phyloP scores from a whole-genome alignment of 202 grass and related monocot species.

The Carex arenaria region DNA sequence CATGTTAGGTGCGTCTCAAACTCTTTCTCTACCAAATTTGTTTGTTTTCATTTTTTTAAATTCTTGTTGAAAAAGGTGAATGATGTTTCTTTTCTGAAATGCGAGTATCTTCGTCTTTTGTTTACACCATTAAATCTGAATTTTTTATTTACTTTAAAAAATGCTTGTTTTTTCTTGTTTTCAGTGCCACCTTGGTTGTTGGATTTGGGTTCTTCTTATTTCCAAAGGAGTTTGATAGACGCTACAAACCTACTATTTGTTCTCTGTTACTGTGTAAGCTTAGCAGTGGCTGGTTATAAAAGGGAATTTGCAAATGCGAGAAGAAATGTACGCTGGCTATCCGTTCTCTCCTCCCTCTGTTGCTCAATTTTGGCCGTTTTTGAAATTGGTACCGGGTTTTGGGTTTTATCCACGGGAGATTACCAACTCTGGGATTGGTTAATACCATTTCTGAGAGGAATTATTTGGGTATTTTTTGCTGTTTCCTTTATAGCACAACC shows the following conservation, averaged over 20 bases:
- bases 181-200: constrained; percentile 5
- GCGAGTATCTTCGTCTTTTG: not conserved
- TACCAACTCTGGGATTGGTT: not conserved
- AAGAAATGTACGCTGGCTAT: constrained; percentile 14
- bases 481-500: constrained; percentile 42
- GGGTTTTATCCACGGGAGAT: constrained; percentile 2
- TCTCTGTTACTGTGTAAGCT: constrained; percentile 30
- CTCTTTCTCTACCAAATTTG: not conserved
- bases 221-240: constrained; percentile 38
- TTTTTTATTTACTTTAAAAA: not conserved
- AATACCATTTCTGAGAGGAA: constrained; percentile 28
- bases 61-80: not conserved
- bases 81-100: not conserved
- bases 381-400: constrained; percentile 21
- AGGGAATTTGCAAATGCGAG: not conserved
- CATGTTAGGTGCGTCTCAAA: not conserved
- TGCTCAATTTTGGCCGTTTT: constrained; percentile 37
- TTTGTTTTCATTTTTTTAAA: not conserved
- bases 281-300: constrained; percentile 24
- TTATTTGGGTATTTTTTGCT: constrained; percentile 45
- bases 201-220: constrained; percentile 35
- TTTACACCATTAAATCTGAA: not conserved
- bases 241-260: constrained; percentile 39
- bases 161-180: not conserved
- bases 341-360: constrained; percentile 22